Conservation (phyloP, 208 protist genomes). For the Entamoeba invadens region DNA sequence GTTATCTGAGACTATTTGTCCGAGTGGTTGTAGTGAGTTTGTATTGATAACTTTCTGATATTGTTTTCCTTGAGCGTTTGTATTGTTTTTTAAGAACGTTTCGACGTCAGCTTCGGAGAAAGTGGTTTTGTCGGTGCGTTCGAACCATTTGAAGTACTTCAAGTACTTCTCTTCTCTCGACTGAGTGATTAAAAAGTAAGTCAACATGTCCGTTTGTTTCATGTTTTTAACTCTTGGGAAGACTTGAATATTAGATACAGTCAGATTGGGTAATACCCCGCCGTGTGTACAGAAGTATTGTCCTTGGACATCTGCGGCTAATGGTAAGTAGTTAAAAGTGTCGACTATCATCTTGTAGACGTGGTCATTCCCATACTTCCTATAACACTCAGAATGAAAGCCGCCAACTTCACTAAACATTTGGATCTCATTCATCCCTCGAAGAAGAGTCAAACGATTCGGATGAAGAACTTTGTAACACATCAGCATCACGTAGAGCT, state of each 20-base stretch:
- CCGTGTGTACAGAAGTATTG: constrained; percentile 26
- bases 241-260: background rate
- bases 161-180: background rate
- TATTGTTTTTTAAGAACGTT: background rate
- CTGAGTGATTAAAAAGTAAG: background rate
- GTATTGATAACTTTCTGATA: background rate
- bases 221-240: background rate
- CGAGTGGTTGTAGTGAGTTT: background rate
- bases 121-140: background rate
- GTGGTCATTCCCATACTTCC: constrained; percentile 18
- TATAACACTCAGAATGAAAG: constrained; percentile 19
- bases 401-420: constrained; percentile 20
- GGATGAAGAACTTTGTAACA: constrained; percentile 47
- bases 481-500: constrained; percentile 54
- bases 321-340: constrained; percentile 5
- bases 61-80: background rate
- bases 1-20: background rate
- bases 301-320: background rate
- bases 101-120: background rate
- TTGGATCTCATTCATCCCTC: constrained; percentile 34
- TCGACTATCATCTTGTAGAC: constrained; percentile 20
- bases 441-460: constrained; percentile 15
- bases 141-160: background rate
- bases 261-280: constrained; percentile 16
- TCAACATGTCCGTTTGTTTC: background rate